phyloP scores from a whole-genome alignment of 371 early-diverging fungal species.

The Mortierella sp. region DNA sequence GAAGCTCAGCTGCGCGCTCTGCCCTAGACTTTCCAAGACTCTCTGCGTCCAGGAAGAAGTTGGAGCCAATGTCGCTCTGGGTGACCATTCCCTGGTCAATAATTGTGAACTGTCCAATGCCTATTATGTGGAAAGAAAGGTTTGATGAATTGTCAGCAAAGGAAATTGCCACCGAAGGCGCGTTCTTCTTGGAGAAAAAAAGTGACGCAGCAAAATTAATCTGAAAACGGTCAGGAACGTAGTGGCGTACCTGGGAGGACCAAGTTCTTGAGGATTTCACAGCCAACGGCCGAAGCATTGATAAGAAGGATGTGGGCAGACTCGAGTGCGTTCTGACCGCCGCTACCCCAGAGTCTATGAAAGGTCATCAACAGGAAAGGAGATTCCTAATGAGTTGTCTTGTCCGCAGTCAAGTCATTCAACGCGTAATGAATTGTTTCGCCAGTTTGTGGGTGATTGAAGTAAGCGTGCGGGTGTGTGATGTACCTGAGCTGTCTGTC shows the following conservation, averaged over 20 bases:
- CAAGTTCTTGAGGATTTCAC: slow-evolving; percentile 94
- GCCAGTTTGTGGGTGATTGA: not conserved
- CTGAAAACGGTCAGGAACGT: not conserved
- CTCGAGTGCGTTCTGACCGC: slow-evolving; percentile 92
- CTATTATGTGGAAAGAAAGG: slow-evolving; percentile 59
- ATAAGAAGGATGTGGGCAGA: slow-evolving; percentile 85
- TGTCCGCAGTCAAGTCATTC: slow-evolving; percentile 27
- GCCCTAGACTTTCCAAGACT: slow-evolving; percentile 79
- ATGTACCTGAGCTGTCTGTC: slow-evolving; percentile 90
- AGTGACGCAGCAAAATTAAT: not conserved
- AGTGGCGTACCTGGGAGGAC: slow-evolving; percentile 87
- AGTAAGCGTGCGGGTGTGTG: not conserved
- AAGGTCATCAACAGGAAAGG: not conserved
- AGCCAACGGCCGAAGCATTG: slow-evolving; percentile 85
- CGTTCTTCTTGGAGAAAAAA: not conserved
- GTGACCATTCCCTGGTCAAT: slow-evolving; percentile 79
- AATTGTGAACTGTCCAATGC: slow-evolving; percentile 89
- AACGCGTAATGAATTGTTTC: not conserved
- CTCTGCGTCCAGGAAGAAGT: slow-evolving; percentile 87
- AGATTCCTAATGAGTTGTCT: not conserved
- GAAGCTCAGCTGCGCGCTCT: slow-evolving; percentile 69
- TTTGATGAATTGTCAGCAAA: too few species aligned
- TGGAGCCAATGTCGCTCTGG: slow-evolving; percentile 80
- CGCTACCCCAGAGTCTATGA: slow-evolving; percentile 89
- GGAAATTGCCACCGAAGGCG: not conserved